Evolutionary conservation across 352 stramenopile species (phyloP).

Genomic region (Blastocystis sp.): DNA sequence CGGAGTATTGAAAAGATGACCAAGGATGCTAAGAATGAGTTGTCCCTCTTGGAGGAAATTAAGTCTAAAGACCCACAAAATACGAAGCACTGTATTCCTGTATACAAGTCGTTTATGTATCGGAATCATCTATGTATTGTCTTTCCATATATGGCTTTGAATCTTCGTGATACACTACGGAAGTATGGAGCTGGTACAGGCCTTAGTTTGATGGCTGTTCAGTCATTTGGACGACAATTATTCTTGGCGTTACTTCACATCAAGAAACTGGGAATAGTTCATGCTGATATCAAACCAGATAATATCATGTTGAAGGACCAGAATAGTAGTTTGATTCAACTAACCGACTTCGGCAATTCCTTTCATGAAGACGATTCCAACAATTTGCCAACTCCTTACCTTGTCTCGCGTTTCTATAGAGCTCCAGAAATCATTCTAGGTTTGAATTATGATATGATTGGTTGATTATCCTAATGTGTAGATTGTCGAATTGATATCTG

Average conservation of each 20-base stretch:
- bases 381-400: constrained; percentile 88
- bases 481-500: constrained; percentile 93
- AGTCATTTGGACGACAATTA: constrained; percentile 75
- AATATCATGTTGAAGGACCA: constrained; percentile 92
- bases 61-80: constrained; percentile 71
- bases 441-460: constrained; percentile 64
- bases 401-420: constrained; percentile 95
- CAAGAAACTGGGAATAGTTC: constrained; percentile 75
- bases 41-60: constrained; percentile 75
- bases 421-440: constrained; percentile 85
- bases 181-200: constrained; percentile 78
- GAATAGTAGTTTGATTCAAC: constrained; percentile 78
- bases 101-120: constrained; percentile 79
- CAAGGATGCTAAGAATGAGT: constrained; percentile 80
- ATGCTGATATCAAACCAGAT: constrained; percentile 94
- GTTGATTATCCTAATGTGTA: constrained; percentile 10
- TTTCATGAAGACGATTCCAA: constrained; percentile 82
- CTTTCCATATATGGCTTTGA: constrained; percentile 93
- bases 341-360: constrained; percentile 93
- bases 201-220: constrained; percentile 74
- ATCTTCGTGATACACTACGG: constrained; percentile 83
- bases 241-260: constrained; percentile 72
- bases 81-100: constrained; percentile 76
- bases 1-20: constrained; percentile 95
- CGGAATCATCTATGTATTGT: constrained; percentile 88